phyloP scores from a whole-genome alignment of 164 flowering plant genomes.

The Stephania cephalantha region DNA sequence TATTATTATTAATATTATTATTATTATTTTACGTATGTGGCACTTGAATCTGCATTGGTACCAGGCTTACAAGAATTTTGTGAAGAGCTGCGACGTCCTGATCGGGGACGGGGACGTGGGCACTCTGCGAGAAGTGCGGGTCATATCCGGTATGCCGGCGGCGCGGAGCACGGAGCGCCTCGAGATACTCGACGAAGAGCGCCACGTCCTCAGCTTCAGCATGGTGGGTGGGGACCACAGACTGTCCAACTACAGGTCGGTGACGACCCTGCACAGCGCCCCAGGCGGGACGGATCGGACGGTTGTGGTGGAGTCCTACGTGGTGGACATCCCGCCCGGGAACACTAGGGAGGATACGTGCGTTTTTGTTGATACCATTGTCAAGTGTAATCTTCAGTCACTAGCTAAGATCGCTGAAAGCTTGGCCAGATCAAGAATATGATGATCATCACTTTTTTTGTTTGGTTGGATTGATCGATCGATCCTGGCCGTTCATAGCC shows the following conservation, averaged over 20 bases:
- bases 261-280: slow-evolving; percentile 57
- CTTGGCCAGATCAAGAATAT: background rate
- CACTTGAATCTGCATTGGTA: no score
- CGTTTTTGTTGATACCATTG: slow-evolving; percentile 73
- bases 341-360: slow-evolving; percentile 74
- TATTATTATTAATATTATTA: no score
- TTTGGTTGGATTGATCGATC: background rate
- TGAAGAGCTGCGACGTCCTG: slow-evolving; percentile 65
- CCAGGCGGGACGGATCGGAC: slow-evolving; percentile 29
- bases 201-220: slow-evolving; percentile 68
- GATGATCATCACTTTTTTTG: background rate
- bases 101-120: slow-evolving; percentile 62
- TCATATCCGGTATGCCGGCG: slow-evolving; percentile 82
- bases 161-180: slow-evolving; percentile 59
- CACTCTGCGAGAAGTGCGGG: slow-evolving; percentile 52
- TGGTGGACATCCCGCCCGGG: slow-evolving; percentile 69
- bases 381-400: slow-evolving; percentile 69
- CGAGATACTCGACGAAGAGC: slow-evolving; percentile 80
- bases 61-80: slow-evolving; percentile 59
- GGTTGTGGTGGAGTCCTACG: slow-evolving; percentile 78
- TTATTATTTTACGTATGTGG: no score
- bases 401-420: slow-evolving; percentile 57
- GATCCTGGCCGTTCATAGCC: background rate
- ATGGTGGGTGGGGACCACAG: slow-evolving; percentile 85
- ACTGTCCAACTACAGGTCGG: slow-evolving; percentile 57